Evolutionary conservation across 768 basidiomycete genomes (phyloP).

Genomic region (Lepiota venenata): DNA sequence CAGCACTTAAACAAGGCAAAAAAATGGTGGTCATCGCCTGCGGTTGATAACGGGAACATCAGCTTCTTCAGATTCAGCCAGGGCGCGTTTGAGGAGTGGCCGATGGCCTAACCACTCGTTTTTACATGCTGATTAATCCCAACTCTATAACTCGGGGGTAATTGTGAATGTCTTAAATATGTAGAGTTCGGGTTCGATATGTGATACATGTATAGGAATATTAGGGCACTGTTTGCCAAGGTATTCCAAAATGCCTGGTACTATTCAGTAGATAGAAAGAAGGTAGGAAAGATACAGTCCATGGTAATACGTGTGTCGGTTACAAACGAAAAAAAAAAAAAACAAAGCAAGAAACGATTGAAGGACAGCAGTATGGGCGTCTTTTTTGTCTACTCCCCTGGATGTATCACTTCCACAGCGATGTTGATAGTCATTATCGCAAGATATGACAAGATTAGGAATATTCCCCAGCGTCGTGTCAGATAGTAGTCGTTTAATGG

Average conservation of each 20-base stretch:
- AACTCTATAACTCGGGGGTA: neutral
- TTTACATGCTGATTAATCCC: neutral
- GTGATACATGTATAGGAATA: too few relatives aligned
- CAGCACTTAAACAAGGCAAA: constrained; percentile 78
- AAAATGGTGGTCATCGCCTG: constrained; percentile 83
- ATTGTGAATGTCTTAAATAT: constrained; percentile 1
- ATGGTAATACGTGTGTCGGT: too few relatives aligned
- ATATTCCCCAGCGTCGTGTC: constrained; percentile 76
- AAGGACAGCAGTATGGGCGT: neutral
- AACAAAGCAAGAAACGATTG: neutral
- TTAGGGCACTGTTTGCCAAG: too few relatives aligned
- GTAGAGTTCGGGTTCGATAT: too few relatives aligned
- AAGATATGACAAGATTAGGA: constrained; percentile 71
- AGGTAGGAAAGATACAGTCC: too few relatives aligned
- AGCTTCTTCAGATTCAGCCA: constrained; percentile 88
- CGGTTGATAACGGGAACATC: constrained; percentile 82
- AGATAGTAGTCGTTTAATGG: constrained; percentile 83
- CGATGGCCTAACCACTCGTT: constrained; percentile 42
- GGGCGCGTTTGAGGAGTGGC: constrained; percentile 82
- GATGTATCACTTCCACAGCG: constrained; percentile 61
- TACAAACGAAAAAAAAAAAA: neutral
- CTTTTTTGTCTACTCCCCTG: neutral
- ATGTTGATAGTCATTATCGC: constrained; percentile 78
- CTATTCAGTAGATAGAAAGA: too few relatives aligned
- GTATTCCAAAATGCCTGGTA: too few relatives aligned